Percentiles rank a stretch among this genome's conserved stretches.
Conservation (phyloP, 2,329 filamentous ascomycete species). For the Fusarium sp. region DNA sequence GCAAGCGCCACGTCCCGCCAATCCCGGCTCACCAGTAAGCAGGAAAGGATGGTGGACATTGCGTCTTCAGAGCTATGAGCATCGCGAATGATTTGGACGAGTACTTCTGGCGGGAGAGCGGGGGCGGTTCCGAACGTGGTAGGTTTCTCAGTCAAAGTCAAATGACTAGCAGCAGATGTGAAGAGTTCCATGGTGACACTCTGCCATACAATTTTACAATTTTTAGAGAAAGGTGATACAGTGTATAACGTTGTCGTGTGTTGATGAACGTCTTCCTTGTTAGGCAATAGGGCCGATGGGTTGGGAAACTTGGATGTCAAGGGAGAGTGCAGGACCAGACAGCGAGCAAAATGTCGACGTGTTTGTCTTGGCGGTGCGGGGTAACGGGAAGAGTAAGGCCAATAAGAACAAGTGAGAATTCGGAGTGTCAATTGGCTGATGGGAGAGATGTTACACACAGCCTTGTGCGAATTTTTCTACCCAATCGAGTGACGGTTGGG, state of each 20-base stretch:
- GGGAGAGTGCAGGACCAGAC: background rate
- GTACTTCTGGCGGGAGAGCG: background rate
- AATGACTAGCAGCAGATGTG: background rate
- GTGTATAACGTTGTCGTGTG: too few species aligned
- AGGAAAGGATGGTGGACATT: background rate
- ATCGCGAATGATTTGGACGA: background rate
- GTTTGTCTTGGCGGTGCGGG: background rate
- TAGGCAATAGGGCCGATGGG: background rate
- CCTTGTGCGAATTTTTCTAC: background rate
- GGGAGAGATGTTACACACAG: background rate
- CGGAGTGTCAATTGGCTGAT: background rate
- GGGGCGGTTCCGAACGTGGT: background rate
- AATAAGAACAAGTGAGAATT: background rate
- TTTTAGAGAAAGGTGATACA: background rate
- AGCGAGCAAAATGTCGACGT: background rate
- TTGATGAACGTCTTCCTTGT: too few species aligned
- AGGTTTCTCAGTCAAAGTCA: background rate
- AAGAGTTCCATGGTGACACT: background rate
- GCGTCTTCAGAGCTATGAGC: background rate
- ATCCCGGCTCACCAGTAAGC: background rate
- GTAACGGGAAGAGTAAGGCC: background rate
- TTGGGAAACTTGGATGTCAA: background rate
- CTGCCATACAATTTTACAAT: background rate
- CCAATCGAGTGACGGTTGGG: too few species aligned
- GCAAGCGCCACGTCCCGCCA: background rate